Evolutionary conservation across 176 grass and related monocot species (phyloP).

Genomic region (Phoenix roebelenii): DNA sequence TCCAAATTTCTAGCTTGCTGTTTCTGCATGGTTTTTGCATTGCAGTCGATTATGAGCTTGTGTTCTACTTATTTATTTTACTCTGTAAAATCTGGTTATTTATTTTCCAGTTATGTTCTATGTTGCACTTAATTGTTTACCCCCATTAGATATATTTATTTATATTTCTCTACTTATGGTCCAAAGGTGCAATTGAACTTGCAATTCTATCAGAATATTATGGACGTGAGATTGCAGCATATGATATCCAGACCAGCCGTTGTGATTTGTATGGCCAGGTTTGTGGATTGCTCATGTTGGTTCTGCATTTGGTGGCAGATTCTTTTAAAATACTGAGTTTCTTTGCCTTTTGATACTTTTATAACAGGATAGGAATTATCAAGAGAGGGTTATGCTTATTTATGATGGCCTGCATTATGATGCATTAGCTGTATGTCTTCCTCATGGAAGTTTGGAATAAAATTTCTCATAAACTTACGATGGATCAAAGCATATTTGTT

Average conservation of each 20-base stretch:
- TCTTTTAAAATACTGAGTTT: background rate
- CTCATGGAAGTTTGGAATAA: background rate
- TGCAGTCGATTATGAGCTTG: no score
- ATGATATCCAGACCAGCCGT: constrained; percentile 81
- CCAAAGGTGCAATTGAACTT: constrained; percentile 79
- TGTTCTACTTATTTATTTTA: no score
- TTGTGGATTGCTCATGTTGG: background rate
- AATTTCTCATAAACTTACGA: no score
- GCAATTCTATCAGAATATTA: constrained; percentile 88
- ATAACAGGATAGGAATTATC: constrained; percentile 64
- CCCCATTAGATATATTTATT: no score
- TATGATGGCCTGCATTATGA: constrained; percentile 96
- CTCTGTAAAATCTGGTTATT: no score
- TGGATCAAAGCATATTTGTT: no score
- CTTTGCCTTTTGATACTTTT: background rate
- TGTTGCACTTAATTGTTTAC: no score
- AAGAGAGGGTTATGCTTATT: constrained; percentile 86
- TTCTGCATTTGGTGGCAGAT: background rate
- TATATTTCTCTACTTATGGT: constrained; percentile 15
- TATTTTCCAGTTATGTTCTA: no score
- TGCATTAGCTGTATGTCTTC: constrained; percentile 81
- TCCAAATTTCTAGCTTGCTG: no score
- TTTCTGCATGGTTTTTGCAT: no score
- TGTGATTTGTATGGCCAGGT: constrained; percentile 99
- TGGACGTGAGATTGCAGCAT: constrained; percentile 81